Evolutionary conservation across 345 rosid species (phyloP).

Genomic region (Microthlaspi erraticum): DNA sequence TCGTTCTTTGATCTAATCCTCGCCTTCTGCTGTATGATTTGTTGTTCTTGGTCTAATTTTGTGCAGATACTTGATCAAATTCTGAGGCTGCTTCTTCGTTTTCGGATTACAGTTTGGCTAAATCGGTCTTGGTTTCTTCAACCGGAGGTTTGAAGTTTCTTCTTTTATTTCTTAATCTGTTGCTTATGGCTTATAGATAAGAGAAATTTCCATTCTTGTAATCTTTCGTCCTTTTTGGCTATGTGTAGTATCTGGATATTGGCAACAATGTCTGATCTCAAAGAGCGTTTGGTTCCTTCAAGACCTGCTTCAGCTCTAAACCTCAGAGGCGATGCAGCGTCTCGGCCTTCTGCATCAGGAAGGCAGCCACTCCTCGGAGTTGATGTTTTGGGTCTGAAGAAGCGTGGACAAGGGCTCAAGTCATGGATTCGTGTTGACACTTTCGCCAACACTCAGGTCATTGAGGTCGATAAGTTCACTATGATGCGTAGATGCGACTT

Average conservation of each 20-base stretch:
- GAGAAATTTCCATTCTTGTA: neutral
- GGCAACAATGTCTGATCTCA: slow-evolving; percentile 73
- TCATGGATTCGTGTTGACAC: slow-evolving; percentile 98
- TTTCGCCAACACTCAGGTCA: slow-evolving; percentile 75
- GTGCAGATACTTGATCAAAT: slow-evolving; percentile 17
- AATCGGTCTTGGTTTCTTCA: slow-evolving; percentile 21
- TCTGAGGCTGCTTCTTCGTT: slow-evolving; percentile 20
- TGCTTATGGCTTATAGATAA: neutral
- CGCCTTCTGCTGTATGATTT: slow-evolving; percentile 9
- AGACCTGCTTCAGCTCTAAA: slow-evolving; percentile 88
- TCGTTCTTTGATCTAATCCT: slow-evolving; percentile 16
- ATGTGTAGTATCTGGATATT: slow-evolving; percentile 27
- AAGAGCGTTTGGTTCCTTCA: slow-evolving; percentile 84
- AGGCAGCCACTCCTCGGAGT: slow-evolving; percentile 77
- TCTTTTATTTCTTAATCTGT: neutral
- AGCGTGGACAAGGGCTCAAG: slow-evolving; percentile 84
- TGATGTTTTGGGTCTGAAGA: slow-evolving; percentile 85
- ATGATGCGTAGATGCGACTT: slow-evolving; percentile 98
- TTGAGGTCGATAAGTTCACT: slow-evolving; percentile 95
- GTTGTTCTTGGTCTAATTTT: neutral
- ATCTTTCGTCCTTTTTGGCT: neutral
- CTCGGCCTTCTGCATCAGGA: slow-evolving; percentile 75
- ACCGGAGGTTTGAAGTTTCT: slow-evolving; percentile 13
- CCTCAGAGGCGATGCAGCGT: slow-evolving; percentile 63
- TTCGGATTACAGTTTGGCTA: slow-evolving; percentile 8